Evolutionary conservation across 805 yeast species (phyloP).

Genomic region (Pichia nakasei): DNA sequence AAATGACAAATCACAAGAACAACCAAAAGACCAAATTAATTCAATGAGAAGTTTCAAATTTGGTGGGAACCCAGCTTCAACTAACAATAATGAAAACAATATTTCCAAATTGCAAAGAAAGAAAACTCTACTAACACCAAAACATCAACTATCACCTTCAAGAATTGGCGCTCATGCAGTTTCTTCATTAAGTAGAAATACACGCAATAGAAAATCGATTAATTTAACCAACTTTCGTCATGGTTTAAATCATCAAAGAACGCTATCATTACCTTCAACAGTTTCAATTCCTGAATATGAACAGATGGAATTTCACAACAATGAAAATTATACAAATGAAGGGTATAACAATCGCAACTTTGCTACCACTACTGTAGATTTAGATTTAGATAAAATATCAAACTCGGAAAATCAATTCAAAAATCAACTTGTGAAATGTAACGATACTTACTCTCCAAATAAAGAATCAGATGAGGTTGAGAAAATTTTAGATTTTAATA

Average conservation of each 20-base stretch:
- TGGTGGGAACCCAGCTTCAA: slow-evolving; percentile 20
- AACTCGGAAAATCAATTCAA: neutral
- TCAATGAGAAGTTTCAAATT: slow-evolving; percentile 24
- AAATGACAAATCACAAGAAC: neutral
- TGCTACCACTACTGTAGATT: neutral
- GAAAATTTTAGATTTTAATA: neutral
- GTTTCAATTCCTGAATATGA: slow-evolving; percentile 27
- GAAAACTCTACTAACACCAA: slow-evolving; percentile 15
- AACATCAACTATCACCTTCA: slow-evolving; percentile 51
- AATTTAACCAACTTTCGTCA: slow-evolving; percentile 19
- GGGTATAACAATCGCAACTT: neutral
- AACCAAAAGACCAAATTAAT: slow-evolving; percentile 1
- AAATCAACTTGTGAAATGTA: neutral
- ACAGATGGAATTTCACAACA: slow-evolving; percentile 20
- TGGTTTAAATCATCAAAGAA: slow-evolving; percentile 29
- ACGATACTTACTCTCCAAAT: neutral
- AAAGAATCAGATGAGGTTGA: neutral
- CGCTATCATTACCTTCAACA: slow-evolving; percentile 32
- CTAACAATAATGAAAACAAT: neutral
- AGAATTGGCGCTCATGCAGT: slow-evolving; percentile 68
- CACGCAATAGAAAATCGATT: slow-evolving; percentile 17
- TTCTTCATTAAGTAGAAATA: slow-evolving; percentile 33
- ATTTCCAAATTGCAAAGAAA: neutral
- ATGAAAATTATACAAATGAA: slow-evolving; percentile 5
- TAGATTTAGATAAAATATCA: neutral